Evolutionary conservation across 2,329 filamentous ascomycete genomes (phyloP).

Genomic region (Parastagonospora nodorum): DNA sequence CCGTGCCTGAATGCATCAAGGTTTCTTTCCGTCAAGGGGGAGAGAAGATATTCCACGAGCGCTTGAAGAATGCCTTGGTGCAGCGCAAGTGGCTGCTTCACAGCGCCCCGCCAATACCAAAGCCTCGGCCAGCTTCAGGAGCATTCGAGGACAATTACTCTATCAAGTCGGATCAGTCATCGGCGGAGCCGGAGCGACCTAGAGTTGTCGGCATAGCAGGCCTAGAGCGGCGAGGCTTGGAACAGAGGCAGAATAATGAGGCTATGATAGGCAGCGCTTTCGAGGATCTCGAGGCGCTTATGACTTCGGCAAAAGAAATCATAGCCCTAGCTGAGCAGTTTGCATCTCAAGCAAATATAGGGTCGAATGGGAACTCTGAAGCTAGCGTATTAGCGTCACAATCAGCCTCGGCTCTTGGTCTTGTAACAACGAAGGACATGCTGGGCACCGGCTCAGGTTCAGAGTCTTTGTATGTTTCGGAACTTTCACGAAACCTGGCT

Average conservation of each 20-base stretch:
- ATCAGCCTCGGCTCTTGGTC: conserved; percentile 80
- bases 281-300: conserved; percentile 92
- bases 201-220: conserved; percentile 89
- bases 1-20: conserved; percentile 78
- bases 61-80: conserved; percentile 83
- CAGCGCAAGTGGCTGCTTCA: conserved; percentile 96
- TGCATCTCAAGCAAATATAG: conserved; percentile 66
- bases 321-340: conserved; percentile 91
- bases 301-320: conserved; percentile 97
- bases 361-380: conserved; percentile 65
- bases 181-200: conserved; percentile 31
- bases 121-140: conserved; percentile 52
- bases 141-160: conserved; percentile 35
- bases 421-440: conserved; percentile 95
- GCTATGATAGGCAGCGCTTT: conserved; percentile 91
- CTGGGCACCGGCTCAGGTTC: conserved; percentile 74
- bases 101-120: conserved; percentile 85
- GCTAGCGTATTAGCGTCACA: conserved; percentile 77
- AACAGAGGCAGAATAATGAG: conserved; percentile 90
- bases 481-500: conserved; percentile 47
- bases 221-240: conserved; percentile 81
- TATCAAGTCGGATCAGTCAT: conserved; percentile 22
- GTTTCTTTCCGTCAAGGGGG: conserved; percentile 89
- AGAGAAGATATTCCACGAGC: conserved; percentile 86
- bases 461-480: conserved; percentile 84